phyloP scores from a whole-genome alignment of 306 rosid species.

The Cucurbita maxima region DNA sequence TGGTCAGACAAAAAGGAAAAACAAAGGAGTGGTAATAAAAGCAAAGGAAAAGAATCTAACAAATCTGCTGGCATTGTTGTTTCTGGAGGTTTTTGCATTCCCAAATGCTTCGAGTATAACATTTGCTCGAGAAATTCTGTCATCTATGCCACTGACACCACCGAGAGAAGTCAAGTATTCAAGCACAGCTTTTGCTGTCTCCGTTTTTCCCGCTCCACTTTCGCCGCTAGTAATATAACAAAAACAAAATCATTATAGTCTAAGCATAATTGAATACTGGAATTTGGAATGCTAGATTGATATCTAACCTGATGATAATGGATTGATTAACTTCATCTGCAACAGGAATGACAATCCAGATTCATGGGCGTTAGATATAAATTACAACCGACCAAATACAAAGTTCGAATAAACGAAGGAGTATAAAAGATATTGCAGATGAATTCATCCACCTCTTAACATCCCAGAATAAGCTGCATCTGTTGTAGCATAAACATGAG shows the following conservation, averaged over 20 bases:
- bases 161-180: slow-evolving; percentile 72
- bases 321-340: slow-evolving; percentile 88
- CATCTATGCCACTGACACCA: slow-evolving; percentile 55
- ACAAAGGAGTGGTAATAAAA: not conserved
- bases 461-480: slow-evolving; percentile 71
- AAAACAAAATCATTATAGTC: not conserved
- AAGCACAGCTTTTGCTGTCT: slow-evolving; percentile 81
- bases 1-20: slow-evolving; percentile 12
- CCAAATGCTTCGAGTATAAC: slow-evolving; percentile 85
- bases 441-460: slow-evolving; percentile 48
- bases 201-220: slow-evolving; percentile 96
- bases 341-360: slow-evolving; percentile 16
- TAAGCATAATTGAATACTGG: not conserved
- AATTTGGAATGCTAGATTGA: not conserved
- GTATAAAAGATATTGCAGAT: not conserved
- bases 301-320: slow-evolving; percentile 76
- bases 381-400: slow-evolving; percentile 2
- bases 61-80: slow-evolving; percentile 85
- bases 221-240: slow-evolving; percentile 61
- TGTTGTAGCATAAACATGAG: slow-evolving; percentile 73
- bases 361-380: slow-evolving; percentile 12
- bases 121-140: slow-evolving; percentile 54
- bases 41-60: slow-evolving; percentile 44
- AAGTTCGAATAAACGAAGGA: not conserved
- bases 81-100: slow-evolving; percentile 78